Conservation (phyloP, 73 alveolate genomes). For the Paramecium bursaria region DNA sequence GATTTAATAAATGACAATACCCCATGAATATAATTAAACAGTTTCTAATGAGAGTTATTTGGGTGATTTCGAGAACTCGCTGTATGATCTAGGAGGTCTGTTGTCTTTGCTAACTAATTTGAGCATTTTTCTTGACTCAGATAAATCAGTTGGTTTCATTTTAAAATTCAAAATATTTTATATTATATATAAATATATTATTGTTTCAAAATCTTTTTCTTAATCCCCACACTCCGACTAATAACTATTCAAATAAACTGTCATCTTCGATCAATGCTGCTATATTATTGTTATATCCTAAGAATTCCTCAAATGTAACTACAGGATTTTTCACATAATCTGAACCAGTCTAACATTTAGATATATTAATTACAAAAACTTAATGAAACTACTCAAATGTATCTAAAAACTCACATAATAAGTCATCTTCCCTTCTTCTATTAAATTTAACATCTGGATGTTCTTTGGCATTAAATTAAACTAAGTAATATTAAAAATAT, state of each 20-base stretch:
- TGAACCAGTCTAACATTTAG: conserved; percentile 71
- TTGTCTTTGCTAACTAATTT: not conserved
- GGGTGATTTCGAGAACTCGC: conserved; percentile 58
- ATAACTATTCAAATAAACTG: conserved; percentile 75
- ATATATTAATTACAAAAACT: conserved; percentile 73
- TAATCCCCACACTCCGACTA: conserved; percentile 29
- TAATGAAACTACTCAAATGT: conserved; percentile 86
- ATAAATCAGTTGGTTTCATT: conserved; percentile 31
- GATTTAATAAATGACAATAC: not conserved
- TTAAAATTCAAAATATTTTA: conserved; percentile 37
- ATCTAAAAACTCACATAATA: conserved; percentile 84
- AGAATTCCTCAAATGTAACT: conserved; percentile 91
- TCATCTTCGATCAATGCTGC: conserved; percentile 91
- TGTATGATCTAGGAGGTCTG: conserved; percentile 58
- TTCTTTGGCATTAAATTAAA: conserved; percentile 75
- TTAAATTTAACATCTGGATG: conserved; percentile 92
- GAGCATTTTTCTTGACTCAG: conserved; percentile 49
- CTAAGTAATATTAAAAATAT: conserved; percentile 68
- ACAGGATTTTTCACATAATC: conserved; percentile 79
- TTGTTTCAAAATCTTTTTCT: conserved; percentile 28
- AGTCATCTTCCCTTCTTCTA: conserved; percentile 81
- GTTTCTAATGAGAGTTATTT: conserved; percentile 33
- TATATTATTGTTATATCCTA: conserved; percentile 87
- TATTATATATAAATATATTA: conserved; percentile 1
- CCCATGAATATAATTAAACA: conserved; percentile 58